These are phyloP conservation scores for Suhomyces atakaporum DNA, from an alignment of 1,139 yeast species.

Conservation along the genomic window DNA sequence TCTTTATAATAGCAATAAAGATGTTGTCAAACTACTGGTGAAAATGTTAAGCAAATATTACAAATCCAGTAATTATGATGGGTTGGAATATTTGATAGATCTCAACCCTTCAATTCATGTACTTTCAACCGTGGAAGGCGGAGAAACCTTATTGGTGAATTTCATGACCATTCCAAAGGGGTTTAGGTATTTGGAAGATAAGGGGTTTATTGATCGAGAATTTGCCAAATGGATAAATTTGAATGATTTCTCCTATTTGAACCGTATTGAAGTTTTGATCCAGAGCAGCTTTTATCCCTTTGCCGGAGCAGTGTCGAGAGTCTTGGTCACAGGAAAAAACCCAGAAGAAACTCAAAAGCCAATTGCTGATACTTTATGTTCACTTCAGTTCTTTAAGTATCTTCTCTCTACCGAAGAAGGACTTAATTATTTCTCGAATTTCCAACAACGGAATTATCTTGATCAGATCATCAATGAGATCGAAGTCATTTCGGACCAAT, in stretches of 20 bases:
- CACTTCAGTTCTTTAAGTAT: conserved; percentile 70
- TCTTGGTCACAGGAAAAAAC: background rate
- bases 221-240: conserved; percentile 33
- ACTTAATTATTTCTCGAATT: conserved; percentile 39
- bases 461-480: conserved; percentile 29
- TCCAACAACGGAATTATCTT: conserved; percentile 27
- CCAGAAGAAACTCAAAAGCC: background rate
- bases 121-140: conserved; percentile 27
- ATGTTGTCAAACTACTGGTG: conserved; percentile 45
- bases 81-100: conserved; percentile 28
- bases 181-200: conserved; percentile 36
- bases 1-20: conserved; percentile 64
- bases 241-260: conserved; percentile 25
- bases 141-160: conserved; percentile 30
- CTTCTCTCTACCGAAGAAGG: conserved; percentile 84
- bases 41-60: conserved; percentile 16
- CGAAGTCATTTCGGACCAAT: conserved; percentile 18
- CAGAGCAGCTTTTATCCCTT: conserved; percentile 31
- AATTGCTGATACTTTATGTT: conserved; percentile 3
- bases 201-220: conserved; percentile 35
- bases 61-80: conserved; percentile 13
- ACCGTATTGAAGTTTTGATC: conserved; percentile 26
- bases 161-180: conserved; percentile 37
- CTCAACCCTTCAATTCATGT: conserved; percentile 36
- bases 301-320: background rate